Evolutionary conservation across 331 rosid species (phyloP), one percentile per base, ranked within the genome.

Genomic region (Cydonia oblonga): DNA sequence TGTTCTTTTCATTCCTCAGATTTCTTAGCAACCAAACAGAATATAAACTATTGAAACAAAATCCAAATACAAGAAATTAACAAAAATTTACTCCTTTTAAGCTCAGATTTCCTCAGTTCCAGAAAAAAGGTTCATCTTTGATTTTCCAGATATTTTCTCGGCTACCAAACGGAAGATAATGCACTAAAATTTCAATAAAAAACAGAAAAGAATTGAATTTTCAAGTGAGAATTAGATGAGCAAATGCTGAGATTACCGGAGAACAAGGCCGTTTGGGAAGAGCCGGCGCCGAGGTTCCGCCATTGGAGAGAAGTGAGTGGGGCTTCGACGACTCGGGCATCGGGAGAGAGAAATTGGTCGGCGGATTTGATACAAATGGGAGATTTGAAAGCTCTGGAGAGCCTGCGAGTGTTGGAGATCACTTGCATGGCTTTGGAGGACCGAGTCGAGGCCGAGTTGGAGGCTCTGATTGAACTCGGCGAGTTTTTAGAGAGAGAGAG

Each of bases 401-500:
- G 79, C 33, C 93, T 78, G 63, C 92, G 87, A 79, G 93, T 78
- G 54, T 67, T 86, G 61, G 86, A 85, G 62, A 82, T 7, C 54
- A 81, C 81, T 81, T 88, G 96, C 98, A 95, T 90, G 76, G 90
- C 80, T 77, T 74, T 56, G 23, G 46, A 10, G 58, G 38, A 59
- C 78, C 22, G 69, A 75, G 85, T 81, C 60, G 8, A 58, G 19
- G 73, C 60, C 35, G 78, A 78, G 74, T 63, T 4, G 23, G 53
- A 59, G 51, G 52, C 52, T 63, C 64, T 8, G 83, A 65, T 81
- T 74, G 35, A 80, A 83, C 79, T 82, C 85, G 73, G 78, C 58
- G 85, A 54, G 86, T 76, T 77, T 73, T 7, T 66, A 15, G 6
- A 30, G 79, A 70, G 75, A 68, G 53, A 52, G 63, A 23, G 76